phyloP scores from a whole-genome alignment of 768 basidiomycete species.

The Pisolithus albus region DNA sequence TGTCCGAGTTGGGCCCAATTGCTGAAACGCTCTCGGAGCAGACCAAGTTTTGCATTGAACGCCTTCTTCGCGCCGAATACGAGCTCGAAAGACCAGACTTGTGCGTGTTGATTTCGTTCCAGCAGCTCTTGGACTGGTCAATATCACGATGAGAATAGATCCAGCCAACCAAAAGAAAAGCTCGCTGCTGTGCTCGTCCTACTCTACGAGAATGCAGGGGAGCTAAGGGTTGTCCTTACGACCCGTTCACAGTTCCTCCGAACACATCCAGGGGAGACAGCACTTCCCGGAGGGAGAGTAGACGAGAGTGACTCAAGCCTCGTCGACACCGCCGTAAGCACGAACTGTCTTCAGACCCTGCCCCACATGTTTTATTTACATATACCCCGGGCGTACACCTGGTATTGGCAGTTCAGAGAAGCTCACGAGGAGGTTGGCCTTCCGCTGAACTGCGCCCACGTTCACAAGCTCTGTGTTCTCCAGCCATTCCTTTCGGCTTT shows the following conservation, averaged over 20 bases:
- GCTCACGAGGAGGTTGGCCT: slow-evolving; percentile 81
- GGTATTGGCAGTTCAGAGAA: slow-evolving; percentile 56
- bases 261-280: slow-evolving; percentile 76
- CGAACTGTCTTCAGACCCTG: neutral
- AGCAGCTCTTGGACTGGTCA: neutral
- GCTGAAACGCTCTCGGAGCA: slow-evolving; percentile 13
- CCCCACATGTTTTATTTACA: neutral
- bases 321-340: slow-evolving; percentile 67
- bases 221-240: slow-evolving; percentile 73
- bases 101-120: slow-evolving; percentile 34
- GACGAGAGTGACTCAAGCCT: slow-evolving; percentile 61
- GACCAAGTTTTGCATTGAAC: slow-evolving; percentile 30
- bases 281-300: slow-evolving; percentile 74
- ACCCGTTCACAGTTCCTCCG: slow-evolving; percentile 74
- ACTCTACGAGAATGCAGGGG: slow-evolving; percentile 63
- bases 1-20: neutral
- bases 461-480: slow-evolving; percentile 55
- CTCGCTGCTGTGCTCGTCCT: slow-evolving; percentile 76
- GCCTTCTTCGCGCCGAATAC: slow-evolving; percentile 26
- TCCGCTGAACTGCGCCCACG: slow-evolving; percentile 46
- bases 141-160: slow-evolving; percentile 17
- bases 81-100: slow-evolving; percentile 38
- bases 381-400: neutral
- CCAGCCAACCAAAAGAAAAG: slow-evolving; percentile 32
- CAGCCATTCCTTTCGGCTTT: slow-evolving; percentile 65